Percentiles rank a stretch among this genome's conserved stretches.
Conservation (phyloP, 805 yeast species). For the Metschnikowia baotianmanensis region DNA sequence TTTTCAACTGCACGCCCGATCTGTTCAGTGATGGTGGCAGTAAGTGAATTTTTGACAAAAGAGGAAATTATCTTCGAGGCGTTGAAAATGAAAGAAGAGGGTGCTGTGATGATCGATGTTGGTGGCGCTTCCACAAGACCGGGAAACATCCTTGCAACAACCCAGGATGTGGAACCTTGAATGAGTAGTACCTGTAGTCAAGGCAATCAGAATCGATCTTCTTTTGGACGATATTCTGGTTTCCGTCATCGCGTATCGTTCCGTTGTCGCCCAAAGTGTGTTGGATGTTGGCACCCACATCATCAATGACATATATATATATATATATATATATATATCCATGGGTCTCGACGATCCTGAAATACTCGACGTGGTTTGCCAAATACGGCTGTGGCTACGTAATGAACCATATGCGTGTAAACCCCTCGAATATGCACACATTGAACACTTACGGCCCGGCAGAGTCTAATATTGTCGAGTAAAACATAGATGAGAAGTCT, state of each 20-base stretch:
- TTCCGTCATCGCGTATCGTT: slow-evolving; percentile 86
- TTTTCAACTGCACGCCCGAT: slow-evolving; percentile 88
- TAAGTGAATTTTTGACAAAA: slow-evolving; percentile 25
- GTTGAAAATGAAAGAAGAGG: slow-evolving; percentile 47
- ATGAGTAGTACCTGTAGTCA: slow-evolving; percentile 69
- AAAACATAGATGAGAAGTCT: slow-evolving; percentile 19
- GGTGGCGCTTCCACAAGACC: slow-evolving; percentile 96
- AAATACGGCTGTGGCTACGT: slow-evolving; percentile 71
- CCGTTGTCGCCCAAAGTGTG: slow-evolving; percentile 68
- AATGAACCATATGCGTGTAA: slow-evolving; percentile 83
- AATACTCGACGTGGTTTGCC: slow-evolving; percentile 68
- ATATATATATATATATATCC: no score
- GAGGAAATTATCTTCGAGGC: slow-evolving; percentile 47
- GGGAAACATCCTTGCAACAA: slow-evolving; percentile 59
- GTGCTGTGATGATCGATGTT: slow-evolving; percentile 79
- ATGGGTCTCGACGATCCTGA: slow-evolving; percentile 68
- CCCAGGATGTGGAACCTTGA: no score
- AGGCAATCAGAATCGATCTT: slow-evolving; percentile 50
- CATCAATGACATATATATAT: slow-evolving; percentile 91
- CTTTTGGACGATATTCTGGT: slow-evolving; percentile 47
- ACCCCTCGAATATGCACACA: slow-evolving; percentile 66
- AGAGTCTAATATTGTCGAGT: slow-evolving; percentile 38
- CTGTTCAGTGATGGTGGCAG: slow-evolving; percentile 91
- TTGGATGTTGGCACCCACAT: slow-evolving; percentile 82
- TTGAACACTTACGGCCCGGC: slow-evolving; percentile 52